phyloP scores from a whole-genome alignment of 1,139 yeast genomes.

The Saccharomyces uvarum region DNA sequence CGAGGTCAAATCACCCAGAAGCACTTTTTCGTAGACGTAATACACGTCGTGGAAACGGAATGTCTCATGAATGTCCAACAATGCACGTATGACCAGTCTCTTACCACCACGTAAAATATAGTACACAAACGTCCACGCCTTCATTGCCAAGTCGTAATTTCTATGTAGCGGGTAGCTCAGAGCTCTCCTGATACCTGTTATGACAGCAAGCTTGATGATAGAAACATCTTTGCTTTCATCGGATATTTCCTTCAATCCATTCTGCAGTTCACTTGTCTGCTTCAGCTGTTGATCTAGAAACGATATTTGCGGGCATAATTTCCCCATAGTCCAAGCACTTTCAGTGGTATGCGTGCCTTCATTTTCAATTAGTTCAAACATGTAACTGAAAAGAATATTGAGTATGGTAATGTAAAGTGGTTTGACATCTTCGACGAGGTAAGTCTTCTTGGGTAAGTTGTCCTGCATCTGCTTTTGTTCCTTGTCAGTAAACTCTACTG shows the following conservation, averaged over 20 bases:
- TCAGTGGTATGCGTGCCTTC: slow-evolving; percentile 77
- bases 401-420: slow-evolving; percentile 53
- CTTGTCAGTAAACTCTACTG: slow-evolving; percentile 46
- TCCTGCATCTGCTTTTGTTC: slow-evolving; percentile 62
- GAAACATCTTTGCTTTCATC: slow-evolving; percentile 9
- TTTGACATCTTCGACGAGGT: slow-evolving; percentile 47
- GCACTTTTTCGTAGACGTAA: slow-evolving; percentile 72
- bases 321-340: slow-evolving; percentile 92
- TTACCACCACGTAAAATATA: slow-evolving; percentile 61
- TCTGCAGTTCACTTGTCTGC: slow-evolving; percentile 32
- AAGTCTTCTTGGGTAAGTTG: slow-evolving; percentile 54
- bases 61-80: slow-evolving; percentile 59
- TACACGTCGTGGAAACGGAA: slow-evolving; percentile 83
- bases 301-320: slow-evolving; percentile 67
- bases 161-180: slow-evolving; percentile 75
- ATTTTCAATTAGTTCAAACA: slow-evolving; percentile 67
- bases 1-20: slow-evolving; percentile 71
- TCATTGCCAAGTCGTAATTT: slow-evolving; percentile 49
- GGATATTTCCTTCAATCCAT: slow-evolving; percentile 1
- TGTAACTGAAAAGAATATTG: slow-evolving; percentile 61
- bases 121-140: slow-evolving; percentile 74
- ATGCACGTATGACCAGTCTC: slow-evolving; percentile 49
- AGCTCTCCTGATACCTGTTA: slow-evolving; percentile 63
- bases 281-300: slow-evolving; percentile 55
- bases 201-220: slow-evolving; percentile 45